phyloP scores from a whole-genome alignment of 169 alveolate species.

The Hammondia hammondi region DNA sequence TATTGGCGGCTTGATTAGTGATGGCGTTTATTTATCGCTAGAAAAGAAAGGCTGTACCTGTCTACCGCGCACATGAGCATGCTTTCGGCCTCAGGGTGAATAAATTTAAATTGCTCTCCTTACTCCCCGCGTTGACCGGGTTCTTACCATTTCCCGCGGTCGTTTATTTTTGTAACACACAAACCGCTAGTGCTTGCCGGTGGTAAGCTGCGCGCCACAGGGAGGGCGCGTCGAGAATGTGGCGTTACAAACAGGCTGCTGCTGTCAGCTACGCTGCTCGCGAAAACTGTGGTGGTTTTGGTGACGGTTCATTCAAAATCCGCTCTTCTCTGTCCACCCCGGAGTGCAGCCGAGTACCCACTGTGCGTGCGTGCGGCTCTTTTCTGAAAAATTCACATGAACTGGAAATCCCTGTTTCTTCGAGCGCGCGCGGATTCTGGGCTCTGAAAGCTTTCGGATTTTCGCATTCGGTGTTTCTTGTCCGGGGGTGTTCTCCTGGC shows the following conservation, averaged over 20 bases:
- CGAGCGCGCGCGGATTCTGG: background rate
- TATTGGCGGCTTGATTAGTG: background rate
- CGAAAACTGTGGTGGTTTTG: constrained; percentile 7
- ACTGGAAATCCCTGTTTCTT: background rate
- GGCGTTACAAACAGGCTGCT: background rate
- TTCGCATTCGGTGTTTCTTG: background rate
- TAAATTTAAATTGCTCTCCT: too few relatives aligned
- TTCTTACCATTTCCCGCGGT: too few relatives aligned
- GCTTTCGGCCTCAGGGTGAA: background rate
- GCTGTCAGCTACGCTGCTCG: constrained; percentile 13
- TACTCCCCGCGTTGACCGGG: too few relatives aligned
- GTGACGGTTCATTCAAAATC: background rate
- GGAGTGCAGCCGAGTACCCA: background rate
- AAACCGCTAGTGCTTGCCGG: background rate
- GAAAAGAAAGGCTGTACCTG: background rate
- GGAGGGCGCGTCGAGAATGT: background rate
- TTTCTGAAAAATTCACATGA: background rate
- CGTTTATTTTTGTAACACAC: background rate
- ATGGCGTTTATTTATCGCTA: background rate
- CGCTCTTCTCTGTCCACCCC: background rate
- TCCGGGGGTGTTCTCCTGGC: background rate
- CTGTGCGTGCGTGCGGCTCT: background rate
- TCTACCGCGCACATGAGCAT: background rate
- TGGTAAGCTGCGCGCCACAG: background rate
- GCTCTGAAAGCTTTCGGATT: background rate